A percentile compares a stretch with the other conserved stretches of the same genome.
Evolutionary conservation across 1,284 basidiomycete species (phyloP).

Genomic region (Heliocybe sulcata): DNA sequence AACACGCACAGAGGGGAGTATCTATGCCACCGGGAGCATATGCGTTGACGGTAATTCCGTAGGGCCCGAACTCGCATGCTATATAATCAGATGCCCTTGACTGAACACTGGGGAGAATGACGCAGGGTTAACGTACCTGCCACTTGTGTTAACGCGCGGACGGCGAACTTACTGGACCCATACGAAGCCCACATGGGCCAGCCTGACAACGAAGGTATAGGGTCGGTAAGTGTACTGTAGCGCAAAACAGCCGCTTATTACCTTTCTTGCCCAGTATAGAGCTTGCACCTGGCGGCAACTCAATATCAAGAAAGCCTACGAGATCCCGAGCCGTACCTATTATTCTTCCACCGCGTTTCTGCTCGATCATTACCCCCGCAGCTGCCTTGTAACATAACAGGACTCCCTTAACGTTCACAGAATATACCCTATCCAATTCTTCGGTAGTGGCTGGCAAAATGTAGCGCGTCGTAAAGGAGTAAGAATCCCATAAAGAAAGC

Average conservation of each 20-base stretch:
- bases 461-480: background rate
- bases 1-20: constrained; percentile 25
- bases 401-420: constrained; percentile 11
- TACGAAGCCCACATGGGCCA: background rate
- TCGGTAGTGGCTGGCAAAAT: constrained; percentile 3
- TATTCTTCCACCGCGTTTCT: constrained; percentile 20
- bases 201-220: background rate
- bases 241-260: constrained; percentile 9
- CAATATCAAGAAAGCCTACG: too few species aligned
- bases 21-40: constrained; percentile 39
- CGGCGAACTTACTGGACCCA: constrained; percentile 20
- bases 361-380: constrained; percentile 20
- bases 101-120: too few species aligned
- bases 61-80: constrained; percentile 31
- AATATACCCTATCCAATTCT: constrained; percentile 9
- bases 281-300: constrained; percentile 19
- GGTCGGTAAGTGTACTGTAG: too few species aligned
- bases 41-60: constrained; percentile 42
- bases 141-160: constrained; percentile 19
- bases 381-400: constrained; percentile 22
- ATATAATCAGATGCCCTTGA: constrained; percentile 4
- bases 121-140: too few species aligned
- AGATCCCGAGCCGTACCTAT: constrained; percentile 14
- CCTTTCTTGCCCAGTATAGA: constrained; percentile 29
- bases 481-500: background rate